Percentiles rank a stretch among this genome's conserved stretches.
phyloP scores from a whole-genome alignment of 2,329 filamentous ascomycete species.

The Venturia carpophila region DNA sequence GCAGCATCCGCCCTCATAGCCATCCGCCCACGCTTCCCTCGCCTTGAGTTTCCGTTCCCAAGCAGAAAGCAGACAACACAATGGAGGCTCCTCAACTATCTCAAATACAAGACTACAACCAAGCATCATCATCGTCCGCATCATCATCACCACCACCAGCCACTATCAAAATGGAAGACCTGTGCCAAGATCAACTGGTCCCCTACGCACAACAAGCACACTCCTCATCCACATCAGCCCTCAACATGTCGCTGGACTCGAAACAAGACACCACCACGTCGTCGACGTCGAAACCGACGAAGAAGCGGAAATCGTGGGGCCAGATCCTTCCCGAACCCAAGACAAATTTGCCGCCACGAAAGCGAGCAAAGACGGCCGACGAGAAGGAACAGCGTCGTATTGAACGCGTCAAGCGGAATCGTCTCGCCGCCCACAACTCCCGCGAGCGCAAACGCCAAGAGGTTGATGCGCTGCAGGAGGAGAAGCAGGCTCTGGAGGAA shows the following conservation, averaged over 20 bases:
- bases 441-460: constrained; percentile 86
- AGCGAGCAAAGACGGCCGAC: constrained; percentile 97
- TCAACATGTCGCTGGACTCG: constrained; percentile 21
- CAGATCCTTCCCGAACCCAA: constrained; percentile 95
- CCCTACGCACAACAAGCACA: constrained; percentile 22
- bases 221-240: constrained; percentile 14
- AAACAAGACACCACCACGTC: constrained; percentile 22
- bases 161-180: constrained; percentile 38
- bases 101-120: constrained; percentile 11
- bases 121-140: constrained; percentile 7
- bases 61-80: constrained; percentile 5
- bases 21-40: background rate
- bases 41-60: background rate
- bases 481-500: constrained; percentile 56
- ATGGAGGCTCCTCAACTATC: constrained; percentile 7
- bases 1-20: background rate
- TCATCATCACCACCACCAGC: constrained; percentile 18
- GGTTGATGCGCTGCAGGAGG: constrained; percentile 70
- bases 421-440: constrained; percentile 91
- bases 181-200: constrained; percentile 26
- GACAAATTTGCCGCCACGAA: constrained; percentile 89
- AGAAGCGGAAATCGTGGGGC: constrained; percentile 98
- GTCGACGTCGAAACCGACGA: constrained; percentile 51
- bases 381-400: constrained; percentile 98
- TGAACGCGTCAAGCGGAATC: constrained; percentile 92